A percentile compares a stretch with the other conserved stretches of the same genome.
Conservation (phyloP, 2,329 filamentous ascomycete genomes). For the Ophiosphaerella narmari region DNA sequence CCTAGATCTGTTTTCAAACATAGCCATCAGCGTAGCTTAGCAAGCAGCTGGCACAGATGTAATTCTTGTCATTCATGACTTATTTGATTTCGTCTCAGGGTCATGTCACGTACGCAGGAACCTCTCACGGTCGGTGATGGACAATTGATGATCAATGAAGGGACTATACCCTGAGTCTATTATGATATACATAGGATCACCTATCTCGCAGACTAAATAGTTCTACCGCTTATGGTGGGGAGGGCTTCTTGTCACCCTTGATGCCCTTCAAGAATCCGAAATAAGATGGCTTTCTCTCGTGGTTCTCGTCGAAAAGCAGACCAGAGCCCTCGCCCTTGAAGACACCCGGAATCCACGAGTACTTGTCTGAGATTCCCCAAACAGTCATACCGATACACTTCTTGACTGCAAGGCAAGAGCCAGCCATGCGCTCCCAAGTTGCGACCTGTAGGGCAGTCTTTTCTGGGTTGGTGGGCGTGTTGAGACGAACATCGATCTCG, state of each 20-base stretch:
- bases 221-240: not conserved
- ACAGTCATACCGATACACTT: conserved; percentile 48
- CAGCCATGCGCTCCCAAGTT: conserved; percentile 51
- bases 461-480: conserved; percentile 52
- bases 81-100: too few relatives aligned
- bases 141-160: too few relatives aligned
- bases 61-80: too few relatives aligned
- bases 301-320: conserved; percentile 39
- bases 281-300: conserved; percentile 46
- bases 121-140: too few relatives aligned
- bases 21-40: too few relatives aligned
- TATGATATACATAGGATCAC: not conserved
- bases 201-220: not conserved
- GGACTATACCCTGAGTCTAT: not conserved
- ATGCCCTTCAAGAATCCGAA: conserved; percentile 34
- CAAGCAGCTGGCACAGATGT: too few relatives aligned
- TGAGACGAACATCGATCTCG: conserved; percentile 63
- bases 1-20: too few relatives aligned
- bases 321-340: conserved; percentile 46
- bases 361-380: conserved; percentile 55
- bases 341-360: conserved; percentile 47
- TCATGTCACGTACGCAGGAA: too few relatives aligned
- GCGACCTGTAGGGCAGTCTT: conserved; percentile 54
- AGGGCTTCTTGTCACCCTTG: conserved; percentile 21
- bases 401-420: conserved; percentile 43